Base-by-base conservation (phyloP, 257 asterid genomes). In the Capsicum chinense region DNA sequence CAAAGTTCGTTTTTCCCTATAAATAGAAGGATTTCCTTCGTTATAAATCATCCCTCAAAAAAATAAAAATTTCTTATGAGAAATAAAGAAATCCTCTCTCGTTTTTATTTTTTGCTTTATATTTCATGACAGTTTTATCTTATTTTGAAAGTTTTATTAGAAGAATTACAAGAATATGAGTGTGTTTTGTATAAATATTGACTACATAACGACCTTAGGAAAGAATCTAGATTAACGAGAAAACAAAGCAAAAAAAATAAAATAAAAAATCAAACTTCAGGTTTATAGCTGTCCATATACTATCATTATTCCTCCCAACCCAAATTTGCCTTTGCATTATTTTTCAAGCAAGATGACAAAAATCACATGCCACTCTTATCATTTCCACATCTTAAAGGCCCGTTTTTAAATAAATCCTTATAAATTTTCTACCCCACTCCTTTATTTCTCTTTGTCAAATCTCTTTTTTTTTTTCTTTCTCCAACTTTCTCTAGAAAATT, bases 261-360 rank as follows among this genome's bases (percentile, higher is more conserved):
- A 26, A 26, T 26, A 26, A 26, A 2, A 19, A 10, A n/a, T 12
- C 2, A 50, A 21, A 21, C 13, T 7, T 2, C 8, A 52, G 47
- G 39, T 52, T 50, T 52, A 76, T 52, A 52, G 63, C 48, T 26
- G 62, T 50, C 44, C 81, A 11, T 48, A 48, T 11, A 74, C 21
- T 26, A 52, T 76, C 63, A 52, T 76, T 76, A 76, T 76, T 52
- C 62, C 60, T 73, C 60, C 58, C 12, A 54, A 76, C 81, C 58
- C 3, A 76, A 76, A 50, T 52, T 76, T 0, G 21, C 9, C 21
- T 52, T 76, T 76, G 81, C 81, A 76, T 76, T 76, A 50, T 76
- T 76, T 39, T 21, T 50, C 21, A 50, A 26, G 42, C 63, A 52
- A 21, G 52, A 52, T 76, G 81, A 76, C 81, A 76, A 76, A 76